A percentile compares a stretch with the other conserved stretches of the same genome.
Conservation (phyloP, 2,329 filamentous ascomycete genomes). For the Ceratocystis smalleyi region DNA sequence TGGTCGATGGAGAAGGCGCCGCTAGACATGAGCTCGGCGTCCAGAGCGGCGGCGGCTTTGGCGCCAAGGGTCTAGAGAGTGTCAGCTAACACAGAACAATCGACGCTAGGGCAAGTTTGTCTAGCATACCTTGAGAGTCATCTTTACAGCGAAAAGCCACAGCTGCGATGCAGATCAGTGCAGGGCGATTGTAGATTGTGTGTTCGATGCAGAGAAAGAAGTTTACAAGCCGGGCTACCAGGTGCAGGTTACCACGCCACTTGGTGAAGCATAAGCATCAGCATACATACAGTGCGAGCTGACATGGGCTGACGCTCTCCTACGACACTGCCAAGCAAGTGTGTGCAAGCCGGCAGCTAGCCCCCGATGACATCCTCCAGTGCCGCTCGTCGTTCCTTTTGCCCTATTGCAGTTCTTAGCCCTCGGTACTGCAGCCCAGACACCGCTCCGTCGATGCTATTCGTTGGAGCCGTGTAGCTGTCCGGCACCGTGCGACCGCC, state of each 20-base stretch:
- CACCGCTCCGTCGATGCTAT: neutral
- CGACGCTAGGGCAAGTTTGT: neutral
- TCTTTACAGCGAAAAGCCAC: neutral
- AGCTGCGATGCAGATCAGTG: too few species aligned
- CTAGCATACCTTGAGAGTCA: neutral
- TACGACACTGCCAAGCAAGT: neutral
- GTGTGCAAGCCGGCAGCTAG: neutral
- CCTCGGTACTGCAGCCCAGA: neutral
- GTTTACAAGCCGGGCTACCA: neutral
- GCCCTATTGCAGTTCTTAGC: neutral
- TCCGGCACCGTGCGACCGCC: neutral
- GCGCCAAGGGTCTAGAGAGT: conserved; percentile 60
- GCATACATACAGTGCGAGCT: neutral
- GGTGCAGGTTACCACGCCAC: neutral
- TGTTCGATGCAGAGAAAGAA: neutral
- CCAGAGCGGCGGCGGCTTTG: conserved; percentile 74
- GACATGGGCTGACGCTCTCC: neutral
- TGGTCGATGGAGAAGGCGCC: conserved; percentile 88
- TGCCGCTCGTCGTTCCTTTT: neutral
- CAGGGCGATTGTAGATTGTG: too few species aligned
- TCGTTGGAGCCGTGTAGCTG: neutral
- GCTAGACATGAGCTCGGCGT: conserved; percentile 83
- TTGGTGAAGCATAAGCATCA: neutral
- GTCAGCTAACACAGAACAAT: neutral
- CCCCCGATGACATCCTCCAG: too few species aligned